Evolutionary conservation across 345 rosid genomes (phyloP), one percentile per base, ranked within the genome.

Genomic region (Carallia pectinifolia): DNA sequence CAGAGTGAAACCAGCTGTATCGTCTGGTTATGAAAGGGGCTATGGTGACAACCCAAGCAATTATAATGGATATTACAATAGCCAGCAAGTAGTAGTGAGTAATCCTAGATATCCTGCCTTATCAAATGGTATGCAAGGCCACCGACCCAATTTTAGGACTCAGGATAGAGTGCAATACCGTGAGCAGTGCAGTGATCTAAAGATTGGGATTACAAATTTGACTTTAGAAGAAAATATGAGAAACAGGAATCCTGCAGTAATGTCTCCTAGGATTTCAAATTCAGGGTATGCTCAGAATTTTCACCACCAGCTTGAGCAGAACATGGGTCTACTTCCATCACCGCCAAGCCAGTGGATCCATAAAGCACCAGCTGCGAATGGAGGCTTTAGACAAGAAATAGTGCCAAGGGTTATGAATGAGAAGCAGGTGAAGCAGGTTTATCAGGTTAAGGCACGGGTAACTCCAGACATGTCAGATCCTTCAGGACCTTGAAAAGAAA

Each of bases 321-420:
- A 70, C 69, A 50, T 53, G 59, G 81, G 79, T 66, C 79, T 62
- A 4, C 75, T 82, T 63, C 96, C 97, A 47, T 65, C 89, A 27
- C 97, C 93, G 16, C 92, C 96, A 8, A 74, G 58, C 53, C 82
- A 83, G 23, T 92, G 97, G 98, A 86, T 83, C 30, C 67, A 68
- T 74, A 82, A 71, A 66, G 44, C 72, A n/a, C 67, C 27, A 16
- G 33, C 58, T 44, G 84, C 81, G 68, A 61, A 75, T 60, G 71
- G 76, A 16, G 81, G 84, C 63, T 53, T 68, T 10, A 73, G 72
- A 75, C 86, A 80, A 67, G 85, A 85, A 79, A 64, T 64, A 60
- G 74, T 72, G 9, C 62, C 67, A 27, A 71, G 76, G 66, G 86
- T 77, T 67, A 72, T 65, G 61, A 77, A 80, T 67, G 89, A 86